Conservation (phyloP, 2,329 filamentous ascomycete species). For the Cyphellophora europaea region DNA sequence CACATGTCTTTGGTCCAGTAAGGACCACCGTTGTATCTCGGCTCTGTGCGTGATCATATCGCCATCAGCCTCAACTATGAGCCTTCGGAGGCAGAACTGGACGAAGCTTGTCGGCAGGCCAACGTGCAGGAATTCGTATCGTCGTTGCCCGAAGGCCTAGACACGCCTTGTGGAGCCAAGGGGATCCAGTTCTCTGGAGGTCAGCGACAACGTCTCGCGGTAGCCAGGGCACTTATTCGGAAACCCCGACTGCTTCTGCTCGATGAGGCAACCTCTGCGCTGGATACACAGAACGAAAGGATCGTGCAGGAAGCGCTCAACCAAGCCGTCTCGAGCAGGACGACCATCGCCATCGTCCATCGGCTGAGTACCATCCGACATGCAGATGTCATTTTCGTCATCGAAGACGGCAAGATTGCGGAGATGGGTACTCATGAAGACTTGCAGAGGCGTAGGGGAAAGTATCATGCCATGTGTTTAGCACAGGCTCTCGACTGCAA, state of each 20-base stretch:
- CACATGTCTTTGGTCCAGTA: conserved; percentile 81
- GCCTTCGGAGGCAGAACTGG: conserved; percentile 57
- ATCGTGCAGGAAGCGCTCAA: conserved; percentile 34
- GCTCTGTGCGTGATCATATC: conserved; percentile 81
- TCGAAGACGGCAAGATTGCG: conserved; percentile 60
- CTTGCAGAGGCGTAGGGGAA: conserved; percentile 57
- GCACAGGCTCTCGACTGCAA: no score
- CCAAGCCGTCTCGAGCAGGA: conserved; percentile 24
- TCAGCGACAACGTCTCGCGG: conserved; percentile 48
- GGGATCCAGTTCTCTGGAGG: conserved; percentile 47
- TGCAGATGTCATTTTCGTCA: conserved; percentile 72
- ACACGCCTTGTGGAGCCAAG: conserved; percentile 42
- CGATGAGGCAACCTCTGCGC: conserved; percentile 50
- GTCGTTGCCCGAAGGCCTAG: conserved; percentile 38
- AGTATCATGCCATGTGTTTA: conserved; percentile 50
- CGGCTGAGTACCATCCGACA: conserved; percentile 28
- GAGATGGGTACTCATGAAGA: conserved; percentile 72
- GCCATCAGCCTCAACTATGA: conserved; percentile 62
- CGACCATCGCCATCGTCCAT: conserved; percentile 31
- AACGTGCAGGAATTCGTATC: conserved; percentile 41
- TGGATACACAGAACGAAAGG: conserved; percentile 44
- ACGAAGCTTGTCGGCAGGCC: conserved; percentile 62
- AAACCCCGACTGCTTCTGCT: conserved; percentile 47
- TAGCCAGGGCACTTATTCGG: conserved; percentile 47
- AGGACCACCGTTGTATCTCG: conserved; percentile 87